Conservation (phyloP, 805 yeast species). For the Hemisphaericaspora nanyangensis region DNA sequence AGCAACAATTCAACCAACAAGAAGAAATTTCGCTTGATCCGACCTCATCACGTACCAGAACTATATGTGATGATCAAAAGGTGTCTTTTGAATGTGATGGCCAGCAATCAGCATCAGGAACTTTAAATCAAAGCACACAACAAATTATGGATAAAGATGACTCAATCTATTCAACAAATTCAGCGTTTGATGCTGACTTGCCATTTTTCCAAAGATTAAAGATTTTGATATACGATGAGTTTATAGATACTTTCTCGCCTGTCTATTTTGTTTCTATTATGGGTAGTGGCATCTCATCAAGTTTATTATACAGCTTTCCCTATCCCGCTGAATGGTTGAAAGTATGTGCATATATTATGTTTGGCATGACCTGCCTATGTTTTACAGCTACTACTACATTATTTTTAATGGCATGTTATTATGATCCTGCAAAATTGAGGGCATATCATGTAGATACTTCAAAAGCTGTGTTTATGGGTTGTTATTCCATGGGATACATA, state of each 20-base stretch:
- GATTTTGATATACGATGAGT: conserved; percentile 5
- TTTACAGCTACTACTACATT: conserved; percentile 42
- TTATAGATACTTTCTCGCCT: conserved; percentile 33
- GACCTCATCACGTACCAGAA: too few species aligned
- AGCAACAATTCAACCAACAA: too few species aligned
- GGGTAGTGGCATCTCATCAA: conserved; percentile 78
- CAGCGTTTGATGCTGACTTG: not conserved
- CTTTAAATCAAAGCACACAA: too few species aligned
- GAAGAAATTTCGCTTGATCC: too few species aligned
- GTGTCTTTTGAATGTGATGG: too few species aligned
- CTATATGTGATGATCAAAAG: too few species aligned
- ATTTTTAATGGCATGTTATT: conserved; percentile 38
- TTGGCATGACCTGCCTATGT: conserved; percentile 51
- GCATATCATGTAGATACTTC: conserved; percentile 30
- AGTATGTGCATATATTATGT: conserved; percentile 57
- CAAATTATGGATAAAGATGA: conserved; percentile 9
- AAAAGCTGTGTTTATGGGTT: conserved; percentile 66
- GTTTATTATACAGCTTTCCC: conserved; percentile 62
- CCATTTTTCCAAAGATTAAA: conserved; percentile 4
- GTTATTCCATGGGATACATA: conserved; percentile 74
- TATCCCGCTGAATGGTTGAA: conserved; percentile 58
- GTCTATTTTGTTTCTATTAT: conserved; percentile 70
- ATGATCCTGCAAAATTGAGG: conserved; percentile 23
- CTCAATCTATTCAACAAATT: conserved; percentile 3
- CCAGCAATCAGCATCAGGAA: too few species aligned